These are phyloP conservation scores for Sistotremastrum niveocremeum DNA, from an alignment of 768 basidiomycete genomes.

Conservation along the genomic window DNA sequence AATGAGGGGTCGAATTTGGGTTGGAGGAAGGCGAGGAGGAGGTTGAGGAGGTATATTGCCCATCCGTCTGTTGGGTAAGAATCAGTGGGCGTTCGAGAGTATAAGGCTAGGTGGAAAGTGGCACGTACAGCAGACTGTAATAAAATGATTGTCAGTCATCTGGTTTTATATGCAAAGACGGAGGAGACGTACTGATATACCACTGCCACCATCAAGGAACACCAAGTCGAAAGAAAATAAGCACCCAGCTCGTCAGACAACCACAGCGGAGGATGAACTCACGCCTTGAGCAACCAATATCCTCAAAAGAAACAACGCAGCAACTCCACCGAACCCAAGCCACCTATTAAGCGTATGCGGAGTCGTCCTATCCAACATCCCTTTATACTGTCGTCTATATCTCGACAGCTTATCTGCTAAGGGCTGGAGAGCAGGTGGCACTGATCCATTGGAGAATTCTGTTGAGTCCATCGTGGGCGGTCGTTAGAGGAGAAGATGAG, in stretches of 20 bases:
- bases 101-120: not conserved
- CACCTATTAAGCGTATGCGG: slow-evolving; percentile 85
- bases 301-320: slow-evolving; percentile 67
- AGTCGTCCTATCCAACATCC: slow-evolving; percentile 82
- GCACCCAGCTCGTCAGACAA: slow-evolving; percentile 1
- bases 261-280: slow-evolving; percentile 21
- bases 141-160: slow-evolving; percentile 4
- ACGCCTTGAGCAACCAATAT: slow-evolving; percentile 86
- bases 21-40: slow-evolving; percentile 93
- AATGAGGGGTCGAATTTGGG: slow-evolving; percentile 96
- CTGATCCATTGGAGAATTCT: not conserved
- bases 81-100: not conserved
- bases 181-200: slow-evolving; percentile 68
- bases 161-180: slow-evolving; percentile 1
- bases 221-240: slow-evolving; percentile 4
- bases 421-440: slow-evolving; percentile 8
- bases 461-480: not conserved
- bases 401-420: slow-evolving; percentile 6
- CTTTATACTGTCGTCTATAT: slow-evolving; percentile 58
- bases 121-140: slow-evolving; percentile 55
- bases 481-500: slow-evolving; percentile 5
- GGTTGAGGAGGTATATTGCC: slow-evolving; percentile 91
- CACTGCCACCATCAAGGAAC: slow-evolving; percentile 36
- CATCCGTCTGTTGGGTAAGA: slow-evolving; percentile 49
- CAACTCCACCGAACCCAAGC: slow-evolving; percentile 58